A percentile compares a stretch with the other conserved stretches of the same genome.
These are phyloP conservation scores for Diversispora epigaea DNA, from an alignment of 192 early-diverging fungal genomes.

Conservation along the genomic window DNA sequence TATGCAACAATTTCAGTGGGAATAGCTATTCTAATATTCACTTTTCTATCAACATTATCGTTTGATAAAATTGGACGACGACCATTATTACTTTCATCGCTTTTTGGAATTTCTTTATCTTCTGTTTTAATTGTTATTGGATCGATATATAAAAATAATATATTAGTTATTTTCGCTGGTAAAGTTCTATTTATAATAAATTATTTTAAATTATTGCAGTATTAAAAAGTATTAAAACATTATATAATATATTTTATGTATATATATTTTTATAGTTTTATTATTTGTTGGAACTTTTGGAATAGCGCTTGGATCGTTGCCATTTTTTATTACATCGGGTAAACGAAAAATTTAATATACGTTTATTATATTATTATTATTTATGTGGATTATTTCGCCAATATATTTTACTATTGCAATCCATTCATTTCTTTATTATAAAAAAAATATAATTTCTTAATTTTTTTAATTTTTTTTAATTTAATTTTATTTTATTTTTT, in stretches of 20 bases:
- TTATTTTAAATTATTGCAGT: neutral
- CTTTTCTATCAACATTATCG: conserved; percentile 55
- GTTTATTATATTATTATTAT: no score
- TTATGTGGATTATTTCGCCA: no score
- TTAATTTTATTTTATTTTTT: neutral
- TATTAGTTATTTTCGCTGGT: neutral
- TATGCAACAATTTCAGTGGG: conserved; percentile 62
- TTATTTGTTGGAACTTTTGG: conserved; percentile 77
- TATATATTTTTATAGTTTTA: conserved; percentile 52
- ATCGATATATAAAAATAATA: neutral
- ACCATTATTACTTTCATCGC: conserved; percentile 60
- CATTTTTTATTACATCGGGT: conserved; percentile 34
- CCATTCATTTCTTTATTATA: no score
- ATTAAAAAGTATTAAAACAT: neutral
- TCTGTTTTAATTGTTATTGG: conserved; percentile 15
- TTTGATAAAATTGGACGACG: conserved; percentile 70
- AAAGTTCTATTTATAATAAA: neutral
- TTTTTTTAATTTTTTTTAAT: no score
- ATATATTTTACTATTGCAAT: no score
- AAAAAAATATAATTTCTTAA: no score
- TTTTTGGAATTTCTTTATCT: conserved; percentile 61
- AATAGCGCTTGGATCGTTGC: conserved; percentile 78
- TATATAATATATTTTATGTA: neutral
- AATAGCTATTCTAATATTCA: conserved; percentile 60
- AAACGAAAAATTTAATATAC: neutral